Evolutionary conservation across 352 stramenopile genomes (phyloP).

Genomic region (Phytophthora megakarya): DNA sequence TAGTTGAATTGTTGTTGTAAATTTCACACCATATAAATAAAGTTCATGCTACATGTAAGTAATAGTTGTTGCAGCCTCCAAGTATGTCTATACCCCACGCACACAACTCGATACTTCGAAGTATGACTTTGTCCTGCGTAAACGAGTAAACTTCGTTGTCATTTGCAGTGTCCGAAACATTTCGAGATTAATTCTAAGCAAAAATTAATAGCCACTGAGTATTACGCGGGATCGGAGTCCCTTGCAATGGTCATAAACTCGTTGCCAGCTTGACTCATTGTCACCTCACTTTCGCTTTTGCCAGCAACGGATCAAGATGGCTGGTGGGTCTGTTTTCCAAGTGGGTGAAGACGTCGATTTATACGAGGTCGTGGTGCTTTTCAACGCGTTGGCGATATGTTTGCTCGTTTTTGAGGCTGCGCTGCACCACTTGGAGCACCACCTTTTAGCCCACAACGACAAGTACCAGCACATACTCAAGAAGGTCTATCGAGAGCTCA

Average conservation of each 20-base stretch:
- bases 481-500: slow-evolving; percentile 65
- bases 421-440: slow-evolving; percentile 39
- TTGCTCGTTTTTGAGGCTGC: slow-evolving; percentile 47
- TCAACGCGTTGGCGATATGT: slow-evolving; percentile 47
- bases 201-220: not conserved
- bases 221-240: slow-evolving; percentile 16
- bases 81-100: too few species aligned
- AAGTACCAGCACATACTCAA: slow-evolving; percentile 72
- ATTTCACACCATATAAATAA: not conserved
- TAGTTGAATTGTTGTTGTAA: not conserved
- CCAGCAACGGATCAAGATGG: slow-evolving; percentile 16
- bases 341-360: slow-evolving; percentile 61
- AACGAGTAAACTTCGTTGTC: not conserved
- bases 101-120: too few species aligned
- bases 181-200: not conserved
- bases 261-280: not conserved
- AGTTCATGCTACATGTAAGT: not conserved
- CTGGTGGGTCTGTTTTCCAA: slow-evolving; percentile 48
- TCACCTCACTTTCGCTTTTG: slow-evolving; percentile 13
- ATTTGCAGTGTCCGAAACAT: slow-evolving; percentile 1
- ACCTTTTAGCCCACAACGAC: slow-evolving; percentile 30
- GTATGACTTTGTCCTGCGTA: too few species aligned
- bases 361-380: slow-evolving; percentile 43
- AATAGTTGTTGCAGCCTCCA: too few species aligned
- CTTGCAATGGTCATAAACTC: slow-evolving; percentile 13